phyloP scores from a whole-genome alignment of 371 early-diverging fungal species.

The Mucor sp. region DNA sequence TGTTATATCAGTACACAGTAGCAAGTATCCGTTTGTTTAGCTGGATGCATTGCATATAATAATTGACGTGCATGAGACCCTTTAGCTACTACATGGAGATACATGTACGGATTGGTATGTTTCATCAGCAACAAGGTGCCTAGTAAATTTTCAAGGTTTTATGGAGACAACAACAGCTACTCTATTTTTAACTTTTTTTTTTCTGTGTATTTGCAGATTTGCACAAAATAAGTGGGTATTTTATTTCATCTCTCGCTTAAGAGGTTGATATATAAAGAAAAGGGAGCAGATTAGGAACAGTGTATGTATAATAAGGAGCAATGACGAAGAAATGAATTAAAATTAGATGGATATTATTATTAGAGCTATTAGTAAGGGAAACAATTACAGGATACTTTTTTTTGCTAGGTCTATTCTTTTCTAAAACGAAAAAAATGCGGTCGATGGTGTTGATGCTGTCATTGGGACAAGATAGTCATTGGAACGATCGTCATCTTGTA shows the following conservation, averaged over 20 bases:
- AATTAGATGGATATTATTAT: not conserved
- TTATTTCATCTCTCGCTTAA: not conserved
- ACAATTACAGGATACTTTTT: not conserved
- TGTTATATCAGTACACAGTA: not conserved
- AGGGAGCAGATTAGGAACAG: not conserved
- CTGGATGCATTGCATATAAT: not conserved
- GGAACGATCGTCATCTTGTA: not conserved
- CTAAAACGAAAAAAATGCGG: not conserved
- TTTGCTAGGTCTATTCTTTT: not conserved
- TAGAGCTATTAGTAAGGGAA: not conserved
- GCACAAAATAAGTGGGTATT: not conserved
- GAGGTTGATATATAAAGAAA: not conserved
- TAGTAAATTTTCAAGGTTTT: not conserved
- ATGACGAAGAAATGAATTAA: not conserved
- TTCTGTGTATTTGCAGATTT: not conserved
- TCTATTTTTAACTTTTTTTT: not conserved
- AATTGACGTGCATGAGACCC: not conserved
- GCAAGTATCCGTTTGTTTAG: not conserved
- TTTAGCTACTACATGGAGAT: not conserved
- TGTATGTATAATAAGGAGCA: not conserved
- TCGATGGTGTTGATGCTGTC: slow-evolving; percentile 7
- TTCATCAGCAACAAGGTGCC: not conserved
- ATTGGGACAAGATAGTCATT: slow-evolving; percentile 29
- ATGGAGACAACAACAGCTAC: not conserved
- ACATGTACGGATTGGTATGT: not conserved